phyloP scores from a whole-genome alignment of 1,284 basidiomycete genomes.

The Heliocybe sulcata region DNA sequence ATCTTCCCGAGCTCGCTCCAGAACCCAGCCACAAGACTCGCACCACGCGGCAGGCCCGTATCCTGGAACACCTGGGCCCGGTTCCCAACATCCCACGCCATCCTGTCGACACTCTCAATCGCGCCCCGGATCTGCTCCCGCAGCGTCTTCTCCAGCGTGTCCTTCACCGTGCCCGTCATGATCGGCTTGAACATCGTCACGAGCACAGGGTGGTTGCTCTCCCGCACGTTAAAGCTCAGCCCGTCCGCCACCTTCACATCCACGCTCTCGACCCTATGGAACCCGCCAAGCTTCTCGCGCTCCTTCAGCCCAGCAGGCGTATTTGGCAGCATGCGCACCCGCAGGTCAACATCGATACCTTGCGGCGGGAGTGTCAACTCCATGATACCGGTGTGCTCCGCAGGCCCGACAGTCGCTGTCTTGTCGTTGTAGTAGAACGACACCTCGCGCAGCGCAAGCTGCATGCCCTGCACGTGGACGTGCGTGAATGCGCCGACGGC shows the following conservation, averaged over 20 bases:
- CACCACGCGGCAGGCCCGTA: slow-evolving; percentile 41
- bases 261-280: slow-evolving; percentile 48
- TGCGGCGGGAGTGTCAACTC: slow-evolving; percentile 53
- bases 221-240: slow-evolving; percentile 40
- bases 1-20: slow-evolving; percentile 61
- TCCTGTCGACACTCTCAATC: slow-evolving; percentile 43
- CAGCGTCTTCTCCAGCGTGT: slow-evolving; percentile 48
- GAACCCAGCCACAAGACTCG: slow-evolving; percentile 43
- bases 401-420: slow-evolving; percentile 38
- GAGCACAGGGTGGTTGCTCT: slow-evolving; percentile 56
- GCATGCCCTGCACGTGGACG: slow-evolving; percentile 53
- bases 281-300: slow-evolving; percentile 38
- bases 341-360: slow-evolving; percentile 60
- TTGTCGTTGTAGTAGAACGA: slow-evolving; percentile 70
- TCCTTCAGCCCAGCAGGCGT: slow-evolving; percentile 29
- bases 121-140: slow-evolving; percentile 41
- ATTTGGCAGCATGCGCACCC: slow-evolving; percentile 52
- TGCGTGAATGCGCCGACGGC: slow-evolving; percentile 56
- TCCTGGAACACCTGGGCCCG: slow-evolving; percentile 58
- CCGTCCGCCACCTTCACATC: slow-evolving; percentile 44
- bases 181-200: slow-evolving; percentile 55
- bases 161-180: slow-evolving; percentile 44
- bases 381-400: slow-evolving; percentile 52
- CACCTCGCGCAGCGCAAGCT: slow-evolving; percentile 51
- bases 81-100: slow-evolving; percentile 49